Base-by-base conservation (phyloP, 139 green algal species). In the Zygnema circumcarinatum region DNA sequence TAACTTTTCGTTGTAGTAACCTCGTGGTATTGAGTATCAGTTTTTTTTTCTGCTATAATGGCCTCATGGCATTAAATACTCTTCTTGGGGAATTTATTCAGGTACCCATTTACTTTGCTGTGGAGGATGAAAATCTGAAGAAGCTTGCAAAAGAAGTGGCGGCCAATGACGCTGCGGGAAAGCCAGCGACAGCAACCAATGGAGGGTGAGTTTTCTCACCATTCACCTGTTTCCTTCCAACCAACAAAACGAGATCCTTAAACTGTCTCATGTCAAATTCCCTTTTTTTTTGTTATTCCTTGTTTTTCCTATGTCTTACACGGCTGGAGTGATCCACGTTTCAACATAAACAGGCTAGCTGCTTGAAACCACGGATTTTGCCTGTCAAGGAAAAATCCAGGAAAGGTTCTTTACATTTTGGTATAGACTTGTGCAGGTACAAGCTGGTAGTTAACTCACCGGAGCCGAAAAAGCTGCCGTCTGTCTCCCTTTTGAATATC, bases 31-130 rank as follows among this genome's bases (percentile, higher is more conserved):
- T 72, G 56, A 35, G 56, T 72, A 29, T 29, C 29, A 29, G 29
- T 72, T 72, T 29, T 72, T 29, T 29, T 35, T 72, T 72, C 29
- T 29, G 29, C 56, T 29, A 72, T 35, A 29, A 29, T 29, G 56
- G 56, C n/a, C n/a, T n/a, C n/a, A n/a, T n/a, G n/a, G n/a, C n/a
- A n/a, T n/a, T n/a, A n/a, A n/a, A n/a, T n/a, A n/a, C n/a, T n/a
- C n/a, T n/a, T n/a, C n/a, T n/a, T n/a, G n/a, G n/a, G 3, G 69
- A 22, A n/a, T 39, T 3, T 20, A 21, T 42, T 2, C 3, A 90
- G 85, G 47, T 90, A 33, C 85, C 85, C 52, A 81, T 90, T 7
- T 90, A 90, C 33, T 90, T 90, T 89, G 85, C 85, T 11, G n/a
- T 90, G 32, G 85, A 90, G 33, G 74, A 91, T 53, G 85, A 80